These are phyloP conservation scores for Globisporangium uncinulatum DNA, from an alignment of 352 stramenopile genomes.

Conservation along the genomic window DNA sequence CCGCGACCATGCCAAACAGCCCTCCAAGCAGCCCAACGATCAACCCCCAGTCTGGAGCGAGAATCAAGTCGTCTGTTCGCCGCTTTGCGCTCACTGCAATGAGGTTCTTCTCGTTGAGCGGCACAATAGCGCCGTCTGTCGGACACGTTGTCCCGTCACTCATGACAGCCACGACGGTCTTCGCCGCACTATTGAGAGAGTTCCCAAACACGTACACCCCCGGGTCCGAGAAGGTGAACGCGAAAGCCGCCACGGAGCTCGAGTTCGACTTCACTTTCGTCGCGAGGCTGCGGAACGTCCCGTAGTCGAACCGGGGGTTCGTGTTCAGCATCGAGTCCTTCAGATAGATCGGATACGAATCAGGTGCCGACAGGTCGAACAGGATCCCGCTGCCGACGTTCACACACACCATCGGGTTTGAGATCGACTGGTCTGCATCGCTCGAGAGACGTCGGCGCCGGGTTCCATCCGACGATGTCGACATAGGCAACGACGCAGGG, in stretches of 20 bases:
- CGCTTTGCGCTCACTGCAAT: constrained; percentile 79
- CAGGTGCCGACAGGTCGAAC: constrained; percentile 80
- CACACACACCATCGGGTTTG: constrained; percentile 88
- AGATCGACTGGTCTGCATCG: constrained; percentile 24
- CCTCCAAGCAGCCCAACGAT: constrained; percentile 73
- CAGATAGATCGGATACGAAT: constrained; percentile 89
- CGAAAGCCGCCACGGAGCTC: constrained; percentile 68
- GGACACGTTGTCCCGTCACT: constrained; percentile 57
- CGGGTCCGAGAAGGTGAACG: constrained; percentile 79
- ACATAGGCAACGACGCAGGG: constrained; percentile 17
- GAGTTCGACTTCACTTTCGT: constrained; percentile 54
- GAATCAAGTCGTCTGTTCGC: constrained; percentile 71
- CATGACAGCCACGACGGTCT: constrained; percentile 87
- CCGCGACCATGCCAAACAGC: constrained; percentile 64
- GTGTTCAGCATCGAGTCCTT: constrained; percentile 95
- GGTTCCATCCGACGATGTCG: neutral
- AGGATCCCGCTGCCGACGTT: constrained; percentile 72
- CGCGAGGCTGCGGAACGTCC: constrained; percentile 71
- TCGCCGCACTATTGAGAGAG: constrained; percentile 54
- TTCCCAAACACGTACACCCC: constrained; percentile 89
- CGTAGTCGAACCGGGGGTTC: constrained; percentile 90
- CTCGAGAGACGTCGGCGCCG: constrained; percentile 15
- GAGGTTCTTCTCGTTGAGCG: constrained; percentile 82
- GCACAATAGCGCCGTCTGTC: constrained; percentile 77
- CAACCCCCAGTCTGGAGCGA: constrained; percentile 86